Evolutionary conservation across 371 early-diverging fungal species (phyloP).

Genomic region (Zopfochytrium polystomum): DNA sequence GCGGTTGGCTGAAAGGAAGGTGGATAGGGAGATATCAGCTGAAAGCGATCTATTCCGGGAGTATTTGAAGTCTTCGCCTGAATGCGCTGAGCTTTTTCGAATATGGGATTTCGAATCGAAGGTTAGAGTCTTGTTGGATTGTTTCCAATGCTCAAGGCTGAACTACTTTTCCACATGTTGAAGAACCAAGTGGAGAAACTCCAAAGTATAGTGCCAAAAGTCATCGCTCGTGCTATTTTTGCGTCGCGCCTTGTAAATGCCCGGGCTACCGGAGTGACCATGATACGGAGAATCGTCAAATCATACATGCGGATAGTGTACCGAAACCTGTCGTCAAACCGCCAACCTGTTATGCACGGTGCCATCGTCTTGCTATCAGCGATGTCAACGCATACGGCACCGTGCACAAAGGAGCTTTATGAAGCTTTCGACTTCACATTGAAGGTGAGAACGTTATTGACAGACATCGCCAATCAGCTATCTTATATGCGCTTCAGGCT

Average conservation of each 20-base stretch:
- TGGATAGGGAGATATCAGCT: slow-evolving; percentile 39
- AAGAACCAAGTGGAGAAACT: slow-evolving; percentile 32
- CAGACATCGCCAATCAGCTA: background rate
- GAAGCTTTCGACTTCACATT: slow-evolving; percentile 41
- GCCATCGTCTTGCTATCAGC: slow-evolving; percentile 51
- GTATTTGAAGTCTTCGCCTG: slow-evolving; percentile 38
- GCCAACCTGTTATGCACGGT: slow-evolving; percentile 29
- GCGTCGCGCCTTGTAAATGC: slow-evolving; percentile 26
- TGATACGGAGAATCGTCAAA: slow-evolving; percentile 34
- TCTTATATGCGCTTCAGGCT: slow-evolving; percentile 12
- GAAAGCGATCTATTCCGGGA: slow-evolving; percentile 34
- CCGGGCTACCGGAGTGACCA: slow-evolving; percentile 20
- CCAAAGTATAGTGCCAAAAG: slow-evolving; percentile 33
- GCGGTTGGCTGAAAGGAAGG: slow-evolving; percentile 22
- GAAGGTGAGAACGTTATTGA: slow-evolving; percentile 20
- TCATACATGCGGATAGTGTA: slow-evolving; percentile 38
- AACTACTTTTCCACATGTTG: background rate
- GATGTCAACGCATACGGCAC: slow-evolving; percentile 35
- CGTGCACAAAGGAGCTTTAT: slow-evolving; percentile 37
- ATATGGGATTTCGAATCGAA: slow-evolving; percentile 42
- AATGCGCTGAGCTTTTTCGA: slow-evolving; percentile 36
- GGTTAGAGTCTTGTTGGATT: slow-evolving; percentile 18
- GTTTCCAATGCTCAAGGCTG: background rate
- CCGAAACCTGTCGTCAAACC: slow-evolving; percentile 38
- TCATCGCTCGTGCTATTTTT: slow-evolving; percentile 31